Evolutionary conservation across 371 early-diverging fungal genomes (phyloP).

Genomic region (Choanephora cucurbitarum): DNA sequence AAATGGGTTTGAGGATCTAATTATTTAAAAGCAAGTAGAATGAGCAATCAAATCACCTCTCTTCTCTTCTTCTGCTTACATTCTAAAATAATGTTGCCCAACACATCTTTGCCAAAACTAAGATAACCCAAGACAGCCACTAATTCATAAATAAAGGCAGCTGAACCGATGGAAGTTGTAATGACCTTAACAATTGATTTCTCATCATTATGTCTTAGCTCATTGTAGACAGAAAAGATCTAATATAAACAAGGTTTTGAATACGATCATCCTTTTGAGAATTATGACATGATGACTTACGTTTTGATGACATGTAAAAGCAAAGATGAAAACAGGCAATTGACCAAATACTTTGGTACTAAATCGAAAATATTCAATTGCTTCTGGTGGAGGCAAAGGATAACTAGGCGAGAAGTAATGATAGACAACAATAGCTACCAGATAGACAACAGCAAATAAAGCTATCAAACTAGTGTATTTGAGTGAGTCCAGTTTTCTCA

Average conservation of each 20-base stretch:
- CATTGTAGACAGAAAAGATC: constrained; percentile 94
- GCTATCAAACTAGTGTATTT: constrained; percentile 95
- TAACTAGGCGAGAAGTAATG: constrained; percentile 66
- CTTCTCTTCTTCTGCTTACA: constrained; percentile 51
- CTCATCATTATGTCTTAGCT: constrained; percentile 80
- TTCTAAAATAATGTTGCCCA: constrained; percentile 89
- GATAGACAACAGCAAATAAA: constrained; percentile 86
- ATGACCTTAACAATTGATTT: constrained; percentile 69
- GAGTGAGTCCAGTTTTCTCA: constrained; percentile 89
- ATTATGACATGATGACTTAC: constrained; percentile 38
- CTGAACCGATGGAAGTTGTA: constrained; percentile 72
- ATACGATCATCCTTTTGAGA: background rate
- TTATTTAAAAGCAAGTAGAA: background rate
- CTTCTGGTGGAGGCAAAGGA: constrained; percentile 44
- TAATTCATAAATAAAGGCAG: constrained; percentile 82
- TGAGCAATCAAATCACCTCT: background rate
- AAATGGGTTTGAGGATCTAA: constrained; percentile 69
- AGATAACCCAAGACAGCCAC: constrained; percentile 96
- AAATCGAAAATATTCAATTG: constrained; percentile 56
- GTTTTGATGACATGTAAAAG: constrained; percentile 98
- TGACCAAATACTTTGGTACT: constrained; percentile 73
- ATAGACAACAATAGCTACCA: constrained; percentile 85
- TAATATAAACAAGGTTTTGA: too few species aligned
- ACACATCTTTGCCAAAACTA: constrained; percentile 87
- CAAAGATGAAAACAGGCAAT: constrained; percentile 98